phyloP scores from a whole-genome alignment of 2,329 filamentous ascomycete genomes.

The Hymenoscyphus fraxineus region DNA sequence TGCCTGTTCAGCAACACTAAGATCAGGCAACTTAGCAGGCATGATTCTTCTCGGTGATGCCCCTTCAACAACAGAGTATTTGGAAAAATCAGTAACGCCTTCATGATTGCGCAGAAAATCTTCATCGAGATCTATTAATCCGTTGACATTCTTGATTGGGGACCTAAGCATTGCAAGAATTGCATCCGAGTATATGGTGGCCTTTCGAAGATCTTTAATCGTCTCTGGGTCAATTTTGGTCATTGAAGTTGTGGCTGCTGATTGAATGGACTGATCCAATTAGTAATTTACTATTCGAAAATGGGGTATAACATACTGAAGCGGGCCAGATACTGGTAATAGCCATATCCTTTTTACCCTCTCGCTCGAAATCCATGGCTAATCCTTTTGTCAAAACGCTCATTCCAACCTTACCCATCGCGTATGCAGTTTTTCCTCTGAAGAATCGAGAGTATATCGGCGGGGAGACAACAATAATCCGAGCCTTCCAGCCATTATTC shows the following conservation, averaged over 20 bases:
- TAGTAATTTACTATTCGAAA: neutral
- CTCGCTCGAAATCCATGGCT: slow-evolving; percentile 72
- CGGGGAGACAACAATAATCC: slow-evolving; percentile 76
- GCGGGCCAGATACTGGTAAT: slow-evolving; percentile 83
- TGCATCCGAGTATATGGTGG: slow-evolving; percentile 76
- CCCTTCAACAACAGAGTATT: slow-evolving; percentile 67
- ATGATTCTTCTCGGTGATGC: slow-evolving; percentile 69
- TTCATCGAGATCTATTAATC: slow-evolving; percentile 70
- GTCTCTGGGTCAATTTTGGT: slow-evolving; percentile 44
- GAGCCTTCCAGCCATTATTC: slow-evolving; percentile 48
- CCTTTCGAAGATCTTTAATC: slow-evolving; percentile 59
- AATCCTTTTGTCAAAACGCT: slow-evolving; percentile 75
- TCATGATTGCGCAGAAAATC: slow-evolving; percentile 67
- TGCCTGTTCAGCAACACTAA: slow-evolving; percentile 72
- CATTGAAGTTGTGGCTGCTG: slow-evolving; percentile 63
- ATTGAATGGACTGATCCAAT: slow-evolving; percentile 58
- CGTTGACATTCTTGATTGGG: slow-evolving; percentile 61
- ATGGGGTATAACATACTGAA: slow-evolving; percentile 47
- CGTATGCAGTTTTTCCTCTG: slow-evolving; percentile 80
- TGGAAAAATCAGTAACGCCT: slow-evolving; percentile 66
- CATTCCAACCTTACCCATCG: slow-evolving; percentile 76
- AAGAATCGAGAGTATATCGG: slow-evolving; percentile 86
- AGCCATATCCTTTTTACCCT: slow-evolving; percentile 61
- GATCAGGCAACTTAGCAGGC: slow-evolving; percentile 61
- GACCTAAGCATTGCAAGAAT: slow-evolving; percentile 67